These are phyloP conservation scores for Ehretia macrophylla DNA, from an alignment of 257 asterid genomes.

Conservation along the genomic window DNA sequence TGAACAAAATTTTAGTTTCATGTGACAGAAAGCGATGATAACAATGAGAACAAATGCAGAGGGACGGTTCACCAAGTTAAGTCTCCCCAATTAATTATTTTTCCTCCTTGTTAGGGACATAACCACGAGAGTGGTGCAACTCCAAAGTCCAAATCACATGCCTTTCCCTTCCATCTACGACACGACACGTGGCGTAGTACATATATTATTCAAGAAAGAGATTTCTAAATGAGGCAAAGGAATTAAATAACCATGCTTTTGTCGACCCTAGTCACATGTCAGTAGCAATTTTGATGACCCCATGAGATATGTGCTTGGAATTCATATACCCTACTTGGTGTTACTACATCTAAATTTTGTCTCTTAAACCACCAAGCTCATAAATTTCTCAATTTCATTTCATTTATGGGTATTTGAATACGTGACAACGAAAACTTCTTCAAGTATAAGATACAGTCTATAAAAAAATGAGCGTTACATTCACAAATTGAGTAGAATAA, in stretches of 20 bases:
- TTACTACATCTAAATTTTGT: not conserved
- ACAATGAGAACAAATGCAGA: not conserved
- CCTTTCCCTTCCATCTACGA: slow-evolving; percentile 28
- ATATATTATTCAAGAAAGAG: slow-evolving; percentile 22
- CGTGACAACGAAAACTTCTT: too few relatives aligned
- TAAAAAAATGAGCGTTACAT: too few relatives aligned
- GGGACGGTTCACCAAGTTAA: not conserved
- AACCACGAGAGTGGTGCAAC: slow-evolving; percentile 43
- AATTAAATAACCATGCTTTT: slow-evolving; percentile 32
- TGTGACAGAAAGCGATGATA: too few relatives aligned
- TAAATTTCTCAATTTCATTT: too few relatives aligned
- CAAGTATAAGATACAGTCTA: too few relatives aligned
- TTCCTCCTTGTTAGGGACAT: slow-evolving; percentile 48
- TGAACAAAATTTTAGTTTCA: not conserved
- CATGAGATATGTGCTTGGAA: not conserved
- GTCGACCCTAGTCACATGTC: slow-evolving; percentile 50
- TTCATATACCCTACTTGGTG: not conserved
- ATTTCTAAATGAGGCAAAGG: slow-evolving; percentile 36
- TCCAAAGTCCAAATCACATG: slow-evolving; percentile 48
- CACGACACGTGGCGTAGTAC: slow-evolving; percentile 38
- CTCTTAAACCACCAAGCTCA: not conserved
- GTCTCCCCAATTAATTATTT: not conserved
- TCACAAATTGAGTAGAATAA: too few relatives aligned
- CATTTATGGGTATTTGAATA: too few relatives aligned
- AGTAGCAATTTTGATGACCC: slow-evolving; percentile 14